Evolutionary conservation across 352 stramenopile species (phyloP).

Genomic region (Phytopythium vexans): DNA sequence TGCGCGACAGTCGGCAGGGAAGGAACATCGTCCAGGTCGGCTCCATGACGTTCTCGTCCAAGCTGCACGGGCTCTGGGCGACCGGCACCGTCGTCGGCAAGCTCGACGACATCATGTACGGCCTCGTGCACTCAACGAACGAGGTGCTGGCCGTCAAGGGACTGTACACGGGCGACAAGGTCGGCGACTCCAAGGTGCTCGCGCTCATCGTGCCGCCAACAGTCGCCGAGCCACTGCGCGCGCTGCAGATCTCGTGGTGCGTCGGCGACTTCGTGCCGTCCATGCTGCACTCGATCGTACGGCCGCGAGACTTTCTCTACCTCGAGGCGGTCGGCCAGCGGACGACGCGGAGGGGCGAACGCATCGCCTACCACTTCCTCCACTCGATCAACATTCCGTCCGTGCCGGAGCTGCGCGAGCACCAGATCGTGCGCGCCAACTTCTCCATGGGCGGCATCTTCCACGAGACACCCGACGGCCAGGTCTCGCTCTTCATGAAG

Average conservation of each 20-base stretch:
- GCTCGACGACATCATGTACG: slow-evolving; percentile 27
- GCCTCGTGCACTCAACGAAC: slow-evolving; percentile 19
- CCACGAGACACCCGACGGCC: slow-evolving; percentile 1
- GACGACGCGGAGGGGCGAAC: slow-evolving; percentile 7
- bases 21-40: slow-evolving; percentile 14
- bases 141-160: slow-evolving; percentile 29
- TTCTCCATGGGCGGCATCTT: slow-evolving; percentile 17
- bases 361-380: slow-evolving; percentile 22
- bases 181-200: slow-evolving; percentile 23
- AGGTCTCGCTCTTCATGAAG: slow-evolving; percentile 12
- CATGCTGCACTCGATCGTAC: slow-evolving; percentile 16
- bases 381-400: slow-evolving; percentile 18
- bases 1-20: slow-evolving; percentile 7
- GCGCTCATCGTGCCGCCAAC: slow-evolving; percentile 22
- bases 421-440: slow-evolving; percentile 14
- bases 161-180: slow-evolving; percentile 22
- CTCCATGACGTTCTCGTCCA: slow-evolving; percentile 15
- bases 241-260: slow-evolving; percentile 20
- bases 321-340: slow-evolving; percentile 23
- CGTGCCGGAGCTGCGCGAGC: slow-evolving; percentile 7
- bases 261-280: slow-evolving; percentile 11
- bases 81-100: slow-evolving; percentile 28
- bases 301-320: slow-evolving; percentile 33
- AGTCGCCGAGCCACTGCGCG: slow-evolving; percentile 15
- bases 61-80: slow-evolving; percentile 25